These are phyloP conservation scores for Piloderma croceum DNA, from an alignment of 768 basidiomycete species.

Conservation along the genomic window DNA sequence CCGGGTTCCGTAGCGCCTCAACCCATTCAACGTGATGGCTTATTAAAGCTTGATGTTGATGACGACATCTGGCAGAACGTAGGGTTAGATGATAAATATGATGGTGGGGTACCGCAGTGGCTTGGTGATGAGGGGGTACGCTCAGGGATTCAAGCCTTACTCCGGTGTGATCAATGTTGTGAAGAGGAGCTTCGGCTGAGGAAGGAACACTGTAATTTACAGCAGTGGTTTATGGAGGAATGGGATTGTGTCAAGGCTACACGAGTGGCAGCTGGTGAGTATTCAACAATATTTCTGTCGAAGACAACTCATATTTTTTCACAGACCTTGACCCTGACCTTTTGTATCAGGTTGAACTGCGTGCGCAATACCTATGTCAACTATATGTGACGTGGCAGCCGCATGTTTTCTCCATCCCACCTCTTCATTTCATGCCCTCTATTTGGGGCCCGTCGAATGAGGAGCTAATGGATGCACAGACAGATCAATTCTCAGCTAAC, in stretches of 20 bases:
- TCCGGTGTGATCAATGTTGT: constrained; percentile 18
- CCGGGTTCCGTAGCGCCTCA: constrained; percentile 16
- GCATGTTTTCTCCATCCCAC: constrained; percentile 1
- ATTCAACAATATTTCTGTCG: not conserved
- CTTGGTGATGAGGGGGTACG: constrained; percentile 13
- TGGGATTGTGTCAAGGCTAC: constrained; percentile 12
- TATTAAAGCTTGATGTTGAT: constrained; percentile 32
- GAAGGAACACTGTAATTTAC: constrained; percentile 16
- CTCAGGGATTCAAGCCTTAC: constrained; percentile 11
- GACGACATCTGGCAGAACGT: constrained; percentile 32
- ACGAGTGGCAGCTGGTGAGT: constrained; percentile 7
- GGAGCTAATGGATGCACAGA: constrained; percentile 1
- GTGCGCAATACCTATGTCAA: not conserved
- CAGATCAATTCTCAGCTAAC: no score
- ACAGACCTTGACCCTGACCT: not conserved
- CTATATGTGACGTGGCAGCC: constrained; percentile 2
- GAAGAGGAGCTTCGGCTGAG: constrained; percentile 21
- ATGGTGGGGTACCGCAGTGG: constrained; percentile 14
- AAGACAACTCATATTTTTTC: not conserved
- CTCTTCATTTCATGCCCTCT: not conserved
- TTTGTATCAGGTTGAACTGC: constrained; percentile 2
- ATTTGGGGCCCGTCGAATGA: constrained; percentile 5
- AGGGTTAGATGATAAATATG: constrained; percentile 19
- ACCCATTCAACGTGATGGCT: constrained; percentile 13
- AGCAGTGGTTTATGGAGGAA: constrained; percentile 23